Evolutionary conservation across 78 protist genomes (phyloP), one percentile per base, ranked within the genome.

Genomic region (Andalucia godoyi): DNA sequence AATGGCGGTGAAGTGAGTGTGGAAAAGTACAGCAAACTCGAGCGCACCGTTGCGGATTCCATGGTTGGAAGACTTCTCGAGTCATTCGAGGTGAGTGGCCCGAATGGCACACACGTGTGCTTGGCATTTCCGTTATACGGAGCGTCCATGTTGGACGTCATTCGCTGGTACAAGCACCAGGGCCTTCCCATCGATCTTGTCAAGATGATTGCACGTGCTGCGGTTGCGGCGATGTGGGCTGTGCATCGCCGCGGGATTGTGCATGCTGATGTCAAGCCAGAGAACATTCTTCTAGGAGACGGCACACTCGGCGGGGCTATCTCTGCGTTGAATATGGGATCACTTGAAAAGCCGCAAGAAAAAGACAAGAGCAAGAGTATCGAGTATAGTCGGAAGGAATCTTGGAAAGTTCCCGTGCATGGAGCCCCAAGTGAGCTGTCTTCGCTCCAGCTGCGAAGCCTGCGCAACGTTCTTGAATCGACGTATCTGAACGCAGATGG

Each of bases 221-320:
- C 21, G n/a, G n/a, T 36, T 23, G 50, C n/a, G 39, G 4, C 18
- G n/a, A 8, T 10, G 9, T 9, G 54, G 4, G 36, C 51, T 30
- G 2, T 2, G 34, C 66, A 70, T 39, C 70, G 75, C 0, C 52
- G 81, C 15, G 38, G 23, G 18, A 84, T 93, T 70, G 85, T 93
- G 42, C 97, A 93, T 78, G 92, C 99, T 0, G 98, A 95, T 67
- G 65, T 95, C 49, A 92, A 95, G 66, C 98, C 97, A 1, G 98
- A 95, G 70, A 95, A 95, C 58, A 85, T 91, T 15, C 72, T 89
- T 7, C 61, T 88, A 36, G 38, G 32, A 23, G 37, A 8, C 3
- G 34, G 23, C 61, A 25, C 64, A 34, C 45, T 1, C 12, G 42
- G 39, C 5, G 64, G 41, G 21, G 42, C 45, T 21, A 41, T 8